phyloP scores from a whole-genome alignment of 495 filamentous ascomycete species.

The Rusavskia elegans region DNA sequence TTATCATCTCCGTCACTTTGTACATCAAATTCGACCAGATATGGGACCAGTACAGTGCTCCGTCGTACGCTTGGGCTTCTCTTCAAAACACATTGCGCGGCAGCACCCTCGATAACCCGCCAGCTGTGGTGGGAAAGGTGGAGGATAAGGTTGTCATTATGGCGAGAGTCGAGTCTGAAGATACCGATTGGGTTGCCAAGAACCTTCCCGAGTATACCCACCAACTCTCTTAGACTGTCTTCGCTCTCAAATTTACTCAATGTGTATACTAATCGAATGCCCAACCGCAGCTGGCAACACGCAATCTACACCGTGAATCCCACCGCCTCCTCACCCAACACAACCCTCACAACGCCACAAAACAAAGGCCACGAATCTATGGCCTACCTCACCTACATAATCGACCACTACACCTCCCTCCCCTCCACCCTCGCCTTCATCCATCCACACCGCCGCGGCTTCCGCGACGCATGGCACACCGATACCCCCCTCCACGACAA shows the following conservation, averaged over 20 bases:
- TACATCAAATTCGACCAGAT: conserved; percentile 24
- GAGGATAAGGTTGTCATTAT: conserved; percentile 24
- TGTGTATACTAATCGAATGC: neutral
- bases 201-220: conserved; percentile 25
- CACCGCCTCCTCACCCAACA: conserved; percentile 24
- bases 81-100: conserved; percentile 11
- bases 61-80: conserved; percentile 25
- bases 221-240: conserved; percentile 4
- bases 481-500: conserved; percentile 20
- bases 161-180: conserved; percentile 22
- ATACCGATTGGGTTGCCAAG: conserved; percentile 25
- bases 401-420: conserved; percentile 32
- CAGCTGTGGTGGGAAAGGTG: neutral
- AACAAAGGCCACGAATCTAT: conserved; percentile 35
- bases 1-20: conserved; percentile 23
- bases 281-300: conserved; percentile 24
- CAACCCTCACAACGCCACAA: conserved; percentile 14
- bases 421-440: conserved; percentile 33
- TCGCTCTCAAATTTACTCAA: conserved; percentile 8
- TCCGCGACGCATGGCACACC: conserved; percentile 25
- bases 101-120: conserved; percentile 13
- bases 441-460: conserved; percentile 28
- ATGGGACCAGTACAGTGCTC: conserved; percentile 29
- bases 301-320: conserved; percentile 45
- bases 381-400: conserved; percentile 34